phyloP scores from a whole-genome alignment of 192 early-diverging fungal species.

The Backusella westeae region DNA sequence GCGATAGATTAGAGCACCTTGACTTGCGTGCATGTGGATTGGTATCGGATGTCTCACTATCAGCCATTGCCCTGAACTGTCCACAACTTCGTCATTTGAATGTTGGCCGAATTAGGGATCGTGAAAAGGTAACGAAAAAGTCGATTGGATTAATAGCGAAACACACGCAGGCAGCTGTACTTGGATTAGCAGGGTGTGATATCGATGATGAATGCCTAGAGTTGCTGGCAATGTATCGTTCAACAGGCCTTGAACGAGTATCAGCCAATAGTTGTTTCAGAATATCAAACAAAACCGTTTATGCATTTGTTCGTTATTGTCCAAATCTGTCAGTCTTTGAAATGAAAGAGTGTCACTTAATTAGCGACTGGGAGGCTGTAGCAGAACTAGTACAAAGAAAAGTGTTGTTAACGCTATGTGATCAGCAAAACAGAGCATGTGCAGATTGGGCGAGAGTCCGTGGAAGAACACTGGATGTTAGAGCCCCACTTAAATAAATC shows the following conservation, averaged over 20 bases:
- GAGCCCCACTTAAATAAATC: slow-evolving; percentile 37
- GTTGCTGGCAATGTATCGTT: slow-evolving; percentile 38
- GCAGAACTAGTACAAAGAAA: slow-evolving; percentile 40
- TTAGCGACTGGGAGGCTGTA: slow-evolving; percentile 46
- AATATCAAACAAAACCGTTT: slow-evolving; percentile 44
- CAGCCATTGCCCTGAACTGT: slow-evolving; percentile 35
- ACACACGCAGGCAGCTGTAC: slow-evolving; percentile 39
- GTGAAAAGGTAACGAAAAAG: slow-evolving; percentile 38
- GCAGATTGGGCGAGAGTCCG: slow-evolving; percentile 37
- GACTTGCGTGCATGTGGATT: slow-evolving; percentile 45
- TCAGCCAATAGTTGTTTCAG: slow-evolving; percentile 47
- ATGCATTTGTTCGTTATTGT: slow-evolving; percentile 40
- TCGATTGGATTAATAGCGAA: slow-evolving; percentile 47
- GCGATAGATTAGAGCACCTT: slow-evolving; percentile 40
- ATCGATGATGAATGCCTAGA: slow-evolving; percentile 48
- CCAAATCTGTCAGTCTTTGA: slow-evolving; percentile 49
- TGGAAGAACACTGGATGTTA: slow-evolving; percentile 34
- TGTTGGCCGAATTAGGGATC: slow-evolving; percentile 47
- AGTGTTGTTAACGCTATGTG: slow-evolving; percentile 46
- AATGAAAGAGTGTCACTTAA: slow-evolving; percentile 49
- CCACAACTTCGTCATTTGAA: slow-evolving; percentile 45
- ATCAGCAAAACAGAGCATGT: slow-evolving; percentile 40
- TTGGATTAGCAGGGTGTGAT: slow-evolving; percentile 51
- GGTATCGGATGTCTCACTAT: slow-evolving; percentile 43
- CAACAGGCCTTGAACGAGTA: slow-evolving; percentile 41